Evolutionary conservation across 179 eudicot species (phyloP), one percentile per base, ranked within the genome.

Genomic region (Spergularia azorica): DNA sequence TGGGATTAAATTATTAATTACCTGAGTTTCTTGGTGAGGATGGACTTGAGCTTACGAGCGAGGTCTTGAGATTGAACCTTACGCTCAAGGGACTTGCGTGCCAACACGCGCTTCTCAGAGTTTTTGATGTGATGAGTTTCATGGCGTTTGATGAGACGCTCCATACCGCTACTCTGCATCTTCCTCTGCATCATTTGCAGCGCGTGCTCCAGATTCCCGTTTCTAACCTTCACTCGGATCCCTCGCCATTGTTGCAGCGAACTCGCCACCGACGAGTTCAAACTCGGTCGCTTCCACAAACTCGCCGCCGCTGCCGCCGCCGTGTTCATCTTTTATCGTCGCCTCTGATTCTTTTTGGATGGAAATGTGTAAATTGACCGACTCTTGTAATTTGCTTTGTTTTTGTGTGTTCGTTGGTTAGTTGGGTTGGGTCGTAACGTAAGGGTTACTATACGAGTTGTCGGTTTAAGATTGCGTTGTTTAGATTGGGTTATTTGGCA

Each of bases 1-100:
- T 12, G 13, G 26, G 36, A 14, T 21, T 1, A 17, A 55, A 71
- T 10, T 16, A 69, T n/a, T 38, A 20, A 68, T 4, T 80, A 90
- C 97, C 96, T 90, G 91, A 94, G 96, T 94, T 94, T 94, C 80
- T 82, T 82, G 72, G 84, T 66, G 72, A 94, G 97, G 54, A 94
- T 88, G 38, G 86, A 16, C 68, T 94, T 85, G 76, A 92, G 94
- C 82, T 92, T 94, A 14, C 89, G 87, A 62, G 94, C 92, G 12
- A 92, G 88, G 9, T 91, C 96, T 58, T 91, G 86, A 0, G 93
- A 80, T 54, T 84, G 84, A 20, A 91, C 68, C 83, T 63, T 89
- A 20, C 84, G 89, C 70, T 89, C 76, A 5, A 94, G 85, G 17
- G 70, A 67, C 81, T 92, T 92, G 17, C 88, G 84, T 0, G 97